These are phyloP conservation scores for Brassica balearica DNA, from an alignment of 441 rosid genomes.

Conservation along the genomic window DNA sequence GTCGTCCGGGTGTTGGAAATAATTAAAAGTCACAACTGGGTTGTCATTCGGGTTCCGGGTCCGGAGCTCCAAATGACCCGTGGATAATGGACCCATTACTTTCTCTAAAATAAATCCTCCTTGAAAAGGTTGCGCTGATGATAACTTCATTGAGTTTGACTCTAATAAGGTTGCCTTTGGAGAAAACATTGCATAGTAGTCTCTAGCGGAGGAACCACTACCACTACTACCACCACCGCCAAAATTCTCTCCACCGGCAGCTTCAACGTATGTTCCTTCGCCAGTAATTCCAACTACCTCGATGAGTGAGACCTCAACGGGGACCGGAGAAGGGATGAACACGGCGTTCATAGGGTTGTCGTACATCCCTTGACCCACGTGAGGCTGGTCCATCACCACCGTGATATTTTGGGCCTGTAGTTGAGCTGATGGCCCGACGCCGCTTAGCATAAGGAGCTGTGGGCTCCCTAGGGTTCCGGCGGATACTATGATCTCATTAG, in stretches of 20 bases:
- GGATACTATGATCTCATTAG: slow-evolving; percentile 65
- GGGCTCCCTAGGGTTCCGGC: slow-evolving; percentile 91
- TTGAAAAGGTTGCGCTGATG: slow-evolving; percentile 51
- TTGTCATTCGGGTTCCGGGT: slow-evolving; percentile 63
- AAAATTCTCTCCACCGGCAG: slow-evolving; percentile 74
- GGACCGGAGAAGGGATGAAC: slow-evolving; percentile 76
- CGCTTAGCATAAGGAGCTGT: slow-evolving; percentile 84
- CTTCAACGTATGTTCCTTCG: slow-evolving; percentile 77
- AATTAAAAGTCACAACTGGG: slow-evolving; percentile 84
- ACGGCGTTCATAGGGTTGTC: slow-evolving; percentile 93
- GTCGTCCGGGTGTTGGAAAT: slow-evolving; percentile 68
- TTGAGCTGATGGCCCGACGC: slow-evolving; percentile 75
- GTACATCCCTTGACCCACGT: slow-evolving; percentile 83
- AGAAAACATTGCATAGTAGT: slow-evolving; percentile 77
- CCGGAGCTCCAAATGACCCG: slow-evolving; percentile 70
- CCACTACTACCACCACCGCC: slow-evolving; percentile 39
- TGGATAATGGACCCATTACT: slow-evolving; percentile 74
- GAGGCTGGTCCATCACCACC: slow-evolving; percentile 67
- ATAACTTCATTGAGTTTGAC: slow-evolving; percentile 49
- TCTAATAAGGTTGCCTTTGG: slow-evolving; percentile 56
- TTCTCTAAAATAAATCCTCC: slow-evolving; percentile 88
- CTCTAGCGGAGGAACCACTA: slow-evolving; percentile 40
- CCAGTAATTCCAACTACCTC: slow-evolving; percentile 85
- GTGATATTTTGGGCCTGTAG: slow-evolving; percentile 60
- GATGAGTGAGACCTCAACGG: slow-evolving; percentile 82